Conservation (phyloP, 176 grass and related monocot species). For the Eragrostis nindensis region DNA sequence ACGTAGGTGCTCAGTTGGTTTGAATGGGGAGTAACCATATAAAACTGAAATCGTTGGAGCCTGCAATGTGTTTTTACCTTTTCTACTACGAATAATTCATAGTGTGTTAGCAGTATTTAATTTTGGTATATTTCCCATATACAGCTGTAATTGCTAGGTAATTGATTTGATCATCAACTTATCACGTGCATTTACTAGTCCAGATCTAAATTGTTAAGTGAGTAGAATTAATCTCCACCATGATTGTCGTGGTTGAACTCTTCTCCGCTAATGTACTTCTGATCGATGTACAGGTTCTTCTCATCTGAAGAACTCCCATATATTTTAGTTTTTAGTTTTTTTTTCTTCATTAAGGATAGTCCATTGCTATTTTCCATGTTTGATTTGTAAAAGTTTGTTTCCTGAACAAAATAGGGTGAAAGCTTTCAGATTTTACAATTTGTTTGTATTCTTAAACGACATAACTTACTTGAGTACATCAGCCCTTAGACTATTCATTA, state of each 20-base stretch:
- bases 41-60: neutral
- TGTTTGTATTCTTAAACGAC: neutral
- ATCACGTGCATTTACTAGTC: neutral
- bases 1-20: neutral
- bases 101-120: neutral
- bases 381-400: neutral
- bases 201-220: neutral
- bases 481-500: neutral
- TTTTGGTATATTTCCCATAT: neutral
- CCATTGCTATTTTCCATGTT: neutral
- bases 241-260: neutral
- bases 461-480: neutral
- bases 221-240: neutral
- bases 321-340: neutral
- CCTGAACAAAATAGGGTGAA: neutral
- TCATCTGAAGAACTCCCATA: conserved; percentile 15
- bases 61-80: conserved; percentile 8
- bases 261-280: neutral
- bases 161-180: conserved; percentile 26
- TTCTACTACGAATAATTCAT: neutral
- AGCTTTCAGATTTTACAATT: neutral
- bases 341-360: neutral
- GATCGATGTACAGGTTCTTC: neutral
- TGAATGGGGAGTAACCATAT: neutral
- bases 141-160: neutral